Evolutionary conservation across 805 yeast species (phyloP).

Genomic region (Torulaspora microellipsoides): DNA sequence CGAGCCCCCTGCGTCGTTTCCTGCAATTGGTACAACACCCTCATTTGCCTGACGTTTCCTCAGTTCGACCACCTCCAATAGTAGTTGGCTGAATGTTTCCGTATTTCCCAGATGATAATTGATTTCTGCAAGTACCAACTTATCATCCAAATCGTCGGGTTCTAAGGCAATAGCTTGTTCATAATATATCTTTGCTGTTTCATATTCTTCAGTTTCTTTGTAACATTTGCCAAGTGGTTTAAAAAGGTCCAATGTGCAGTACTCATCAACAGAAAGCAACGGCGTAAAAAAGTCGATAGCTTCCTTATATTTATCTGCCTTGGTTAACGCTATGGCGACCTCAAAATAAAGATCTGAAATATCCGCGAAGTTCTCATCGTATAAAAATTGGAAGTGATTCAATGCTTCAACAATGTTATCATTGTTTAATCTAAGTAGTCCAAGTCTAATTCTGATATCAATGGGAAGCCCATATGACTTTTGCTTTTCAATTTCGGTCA

Average conservation of each 20-base stretch:
- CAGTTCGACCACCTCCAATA: constrained; percentile 49
- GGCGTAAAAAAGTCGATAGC: constrained; percentile 66
- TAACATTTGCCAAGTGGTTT: constrained; percentile 70
- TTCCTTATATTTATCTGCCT: constrained; percentile 63
- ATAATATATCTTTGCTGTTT: constrained; percentile 58
- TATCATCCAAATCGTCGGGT: constrained; percentile 65
- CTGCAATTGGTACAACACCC: constrained; percentile 10
- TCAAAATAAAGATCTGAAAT: constrained; percentile 69
- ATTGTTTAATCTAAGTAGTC: constrained; percentile 62
- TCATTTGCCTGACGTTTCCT: constrained; percentile 32
- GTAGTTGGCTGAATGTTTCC: constrained; percentile 50
- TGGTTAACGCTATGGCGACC: constrained; percentile 71
- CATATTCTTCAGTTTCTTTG: constrained; percentile 65
- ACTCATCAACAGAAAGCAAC: constrained; percentile 51
- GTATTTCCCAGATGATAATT: constrained; percentile 60
- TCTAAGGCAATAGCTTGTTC: constrained; percentile 48
- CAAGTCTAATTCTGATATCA: constrained; percentile 81
- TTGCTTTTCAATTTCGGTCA: constrained; percentile 37
- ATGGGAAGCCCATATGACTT: constrained; percentile 59
- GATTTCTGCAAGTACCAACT: constrained; percentile 77
- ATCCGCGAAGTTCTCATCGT: constrained; percentile 52
- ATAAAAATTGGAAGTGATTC: constrained; percentile 57
- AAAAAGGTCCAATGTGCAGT: constrained; percentile 43
- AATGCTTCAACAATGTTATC: constrained; percentile 67
- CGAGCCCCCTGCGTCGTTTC: constrained; percentile 11